Evolutionary conservation across 441 rosid genomes (phyloP).

Genomic region (Bocquillonia castaneifolia): DNA sequence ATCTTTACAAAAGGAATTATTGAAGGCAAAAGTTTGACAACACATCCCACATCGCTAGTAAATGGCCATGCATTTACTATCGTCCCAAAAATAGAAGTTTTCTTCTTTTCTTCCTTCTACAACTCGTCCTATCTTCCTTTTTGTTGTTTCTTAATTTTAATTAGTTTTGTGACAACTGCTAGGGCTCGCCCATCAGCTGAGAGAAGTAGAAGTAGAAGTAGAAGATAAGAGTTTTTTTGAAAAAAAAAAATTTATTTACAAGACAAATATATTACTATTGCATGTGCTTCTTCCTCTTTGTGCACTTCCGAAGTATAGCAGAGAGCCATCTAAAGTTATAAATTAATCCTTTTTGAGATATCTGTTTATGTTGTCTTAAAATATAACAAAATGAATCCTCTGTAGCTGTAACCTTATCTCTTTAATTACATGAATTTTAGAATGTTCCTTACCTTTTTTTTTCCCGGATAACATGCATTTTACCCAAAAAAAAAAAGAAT

Average conservation of each 20-base stretch:
- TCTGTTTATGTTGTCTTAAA: too few species aligned
- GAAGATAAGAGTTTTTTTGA: too few species aligned
- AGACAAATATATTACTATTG: too few species aligned
- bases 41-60: slow-evolving; percentile 26
- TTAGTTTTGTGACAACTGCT: neutral
- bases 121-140: neutral
- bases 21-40: slow-evolving; percentile 31
- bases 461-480: neutral
- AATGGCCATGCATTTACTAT: slow-evolving; percentile 22
- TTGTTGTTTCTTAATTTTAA: neutral
- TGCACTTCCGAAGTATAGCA: too few species aligned
- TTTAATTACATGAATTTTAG: neutral
- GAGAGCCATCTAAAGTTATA: too few species aligned
- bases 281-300: too few species aligned
- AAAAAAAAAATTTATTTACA: too few species aligned
- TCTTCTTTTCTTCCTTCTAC: neutral
- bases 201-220: too few species aligned
- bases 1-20: slow-evolving; percentile 30
- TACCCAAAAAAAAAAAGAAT: neutral
- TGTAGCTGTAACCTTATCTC: too few species aligned
- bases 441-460: neutral
- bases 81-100: slow-evolving; percentile 2
- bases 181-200: neutral
- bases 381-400: too few species aligned
- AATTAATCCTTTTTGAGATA: too few species aligned